Percentiles rank a stretch among this genome's conserved stretches.
phyloP scores from a whole-genome alignment of 805 yeast species.

The Candida montana region DNA sequence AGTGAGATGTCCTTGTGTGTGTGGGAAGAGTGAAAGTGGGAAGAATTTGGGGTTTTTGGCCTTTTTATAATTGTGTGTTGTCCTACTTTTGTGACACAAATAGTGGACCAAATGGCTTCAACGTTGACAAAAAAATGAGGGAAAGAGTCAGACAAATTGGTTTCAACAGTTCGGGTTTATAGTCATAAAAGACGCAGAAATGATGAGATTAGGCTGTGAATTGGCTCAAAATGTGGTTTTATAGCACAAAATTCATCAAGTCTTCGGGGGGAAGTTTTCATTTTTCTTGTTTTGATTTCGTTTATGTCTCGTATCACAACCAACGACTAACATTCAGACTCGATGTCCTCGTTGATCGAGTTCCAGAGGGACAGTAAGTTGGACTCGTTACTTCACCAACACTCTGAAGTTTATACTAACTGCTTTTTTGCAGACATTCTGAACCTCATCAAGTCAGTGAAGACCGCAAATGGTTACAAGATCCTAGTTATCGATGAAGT shows the following conservation, averaged over 20 bases:
- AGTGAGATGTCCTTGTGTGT: neutral
- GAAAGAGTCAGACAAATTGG: too few relatives aligned
- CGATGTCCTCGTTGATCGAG: constrained; percentile 34
- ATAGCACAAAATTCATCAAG: neutral
- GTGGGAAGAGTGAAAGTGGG: neutral
- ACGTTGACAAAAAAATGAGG: too few relatives aligned
- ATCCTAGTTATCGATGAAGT: constrained; percentile 53
- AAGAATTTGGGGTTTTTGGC: neutral
- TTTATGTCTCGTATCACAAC: too few relatives aligned
- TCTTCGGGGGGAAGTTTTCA: too few relatives aligned
- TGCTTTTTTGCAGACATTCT: constrained; percentile 25
- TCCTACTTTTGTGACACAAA: too few relatives aligned
- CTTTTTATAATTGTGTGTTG: neutral
- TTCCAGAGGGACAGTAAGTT: constrained; percentile 30
- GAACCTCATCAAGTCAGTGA: constrained; percentile 32
- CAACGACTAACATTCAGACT: too few relatives aligned
- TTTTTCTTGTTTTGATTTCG: neutral
- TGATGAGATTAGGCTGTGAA: too few relatives aligned
- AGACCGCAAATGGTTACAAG: constrained; percentile 41
- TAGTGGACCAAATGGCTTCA: too few relatives aligned
- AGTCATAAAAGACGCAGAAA: too few relatives aligned
- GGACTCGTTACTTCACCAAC: neutral
- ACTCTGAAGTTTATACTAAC: constrained; percentile 1
- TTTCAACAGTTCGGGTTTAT: too few relatives aligned
- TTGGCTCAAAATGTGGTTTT: too few relatives aligned